These are phyloP conservation scores for Trametes cingulata DNA, from an alignment of 768 basidiomycete species.

Conservation along the genomic window DNA sequence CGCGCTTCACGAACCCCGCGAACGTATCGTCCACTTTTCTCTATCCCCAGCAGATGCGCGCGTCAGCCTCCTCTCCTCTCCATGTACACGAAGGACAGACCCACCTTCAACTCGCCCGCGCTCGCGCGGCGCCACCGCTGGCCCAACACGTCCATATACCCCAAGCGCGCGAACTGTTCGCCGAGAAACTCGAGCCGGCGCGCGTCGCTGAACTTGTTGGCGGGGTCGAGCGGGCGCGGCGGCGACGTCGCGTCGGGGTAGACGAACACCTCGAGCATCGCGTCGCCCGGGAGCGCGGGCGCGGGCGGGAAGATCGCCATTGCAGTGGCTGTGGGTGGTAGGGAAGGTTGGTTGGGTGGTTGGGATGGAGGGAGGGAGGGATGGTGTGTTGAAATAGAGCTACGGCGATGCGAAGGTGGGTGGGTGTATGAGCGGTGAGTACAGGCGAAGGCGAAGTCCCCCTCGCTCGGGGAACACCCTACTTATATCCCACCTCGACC, in stretches of 20 bases:
- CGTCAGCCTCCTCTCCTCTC: too few species aligned
- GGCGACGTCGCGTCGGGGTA: background rate
- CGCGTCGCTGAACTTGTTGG: conserved; percentile 10
- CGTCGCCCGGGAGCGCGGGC: conserved; percentile 4
- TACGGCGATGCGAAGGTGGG: too few species aligned
- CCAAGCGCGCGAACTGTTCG: background rate
- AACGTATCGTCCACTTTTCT: background rate
- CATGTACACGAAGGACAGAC: background rate
- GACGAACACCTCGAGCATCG: conserved; percentile 6
- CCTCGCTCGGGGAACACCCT: too few species aligned
- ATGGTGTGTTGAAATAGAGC: too few species aligned
- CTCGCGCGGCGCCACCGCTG: background rate
- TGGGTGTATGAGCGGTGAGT: too few species aligned
- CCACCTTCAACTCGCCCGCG: background rate
- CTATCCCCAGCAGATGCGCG: too few species aligned
- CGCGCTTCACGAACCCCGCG: background rate
- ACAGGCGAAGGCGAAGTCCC: too few species aligned
- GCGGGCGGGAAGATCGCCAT: conserved; percentile 3
- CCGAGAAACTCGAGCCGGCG: background rate
- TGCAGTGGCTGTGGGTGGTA: too few species aligned
- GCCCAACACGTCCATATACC: conserved; percentile 1
- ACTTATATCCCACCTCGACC: too few species aligned
- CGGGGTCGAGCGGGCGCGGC: conserved; percentile 1
- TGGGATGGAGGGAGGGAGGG: too few species aligned
- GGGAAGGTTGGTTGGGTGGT: background rate